phyloP scores from a whole-genome alignment of 2,329 filamentous ascomycete genomes.

The Tothia fuscella region DNA sequence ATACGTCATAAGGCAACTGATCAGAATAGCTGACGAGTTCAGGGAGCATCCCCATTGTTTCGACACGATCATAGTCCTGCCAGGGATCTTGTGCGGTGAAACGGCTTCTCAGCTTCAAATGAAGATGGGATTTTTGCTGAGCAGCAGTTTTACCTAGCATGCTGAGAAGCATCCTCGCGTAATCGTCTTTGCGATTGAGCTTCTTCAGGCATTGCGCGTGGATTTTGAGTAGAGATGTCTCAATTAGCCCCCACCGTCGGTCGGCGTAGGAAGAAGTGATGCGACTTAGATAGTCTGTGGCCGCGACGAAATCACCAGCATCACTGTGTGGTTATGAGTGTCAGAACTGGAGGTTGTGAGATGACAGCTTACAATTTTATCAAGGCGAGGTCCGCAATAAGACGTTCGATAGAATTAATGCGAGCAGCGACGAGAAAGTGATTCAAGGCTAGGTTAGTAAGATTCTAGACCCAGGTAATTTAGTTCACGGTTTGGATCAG shows the following conservation, averaged over 20 bases:
- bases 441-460: constrained; percentile 2
- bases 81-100: constrained; percentile 14
- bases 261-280: constrained; percentile 70
- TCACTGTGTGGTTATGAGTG: constrained; percentile 32
- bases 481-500: background rate
- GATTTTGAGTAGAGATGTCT: constrained; percentile 74
- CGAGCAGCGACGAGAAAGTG: constrained; percentile 70
- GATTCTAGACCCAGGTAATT: background rate
- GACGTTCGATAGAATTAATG: constrained; percentile 61
- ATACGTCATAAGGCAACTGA: constrained; percentile 47
- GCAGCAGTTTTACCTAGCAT: constrained; percentile 55
- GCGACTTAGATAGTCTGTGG: constrained; percentile 65
- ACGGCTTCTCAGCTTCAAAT: constrained; percentile 8
- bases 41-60: constrained; percentile 25
- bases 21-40: constrained; percentile 37
- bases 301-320: constrained; percentile 58
- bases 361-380: too few relatives aligned
- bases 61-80: constrained; percentile 27
- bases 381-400: constrained; percentile 74
- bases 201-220: constrained; percentile 73
- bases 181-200: constrained; percentile 65
- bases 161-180: constrained; percentile 62
- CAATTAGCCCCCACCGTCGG: constrained; percentile 65
- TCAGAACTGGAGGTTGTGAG: constrained; percentile 6
- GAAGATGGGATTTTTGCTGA: background rate